Percentiles rank a stretch among this genome's conserved stretches.
phyloP scores from a whole-genome alignment of 495 filamentous ascomycete species.

The Niebla homalea region DNA sequence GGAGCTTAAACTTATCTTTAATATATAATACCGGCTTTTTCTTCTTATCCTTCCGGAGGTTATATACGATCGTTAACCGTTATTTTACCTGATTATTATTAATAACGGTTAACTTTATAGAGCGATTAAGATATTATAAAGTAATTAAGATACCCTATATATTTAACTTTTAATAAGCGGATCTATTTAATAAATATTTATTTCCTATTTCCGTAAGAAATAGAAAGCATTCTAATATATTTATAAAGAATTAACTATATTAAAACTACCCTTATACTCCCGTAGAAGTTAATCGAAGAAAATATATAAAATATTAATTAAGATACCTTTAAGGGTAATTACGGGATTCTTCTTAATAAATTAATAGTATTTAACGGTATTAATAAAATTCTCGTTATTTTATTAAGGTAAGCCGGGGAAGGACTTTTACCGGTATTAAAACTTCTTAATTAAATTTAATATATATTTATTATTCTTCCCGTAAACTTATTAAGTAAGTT shows the following conservation, averaged over 20 bases:
- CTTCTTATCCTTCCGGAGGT: background rate
- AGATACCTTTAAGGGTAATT: conserved; percentile 1
- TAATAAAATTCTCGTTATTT: background rate
- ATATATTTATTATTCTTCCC: background rate
- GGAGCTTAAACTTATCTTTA: conserved; percentile 1
- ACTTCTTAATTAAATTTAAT: background rate
- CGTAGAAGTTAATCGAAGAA: conserved; percentile 5
- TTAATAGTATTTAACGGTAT: conserved; percentile 1
- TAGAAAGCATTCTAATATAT: background rate
- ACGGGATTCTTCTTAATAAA: conserved; percentile 6
- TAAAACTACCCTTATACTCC: background rate
- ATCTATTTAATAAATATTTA: background rate
- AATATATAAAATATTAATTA: conserved; percentile 4
- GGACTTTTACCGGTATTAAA: background rate
- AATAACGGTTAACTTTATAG: background rate
- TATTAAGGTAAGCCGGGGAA: background rate
- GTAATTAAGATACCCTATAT: background rate
- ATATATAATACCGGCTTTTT: background rate
- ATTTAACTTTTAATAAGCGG: conserved; percentile 1
- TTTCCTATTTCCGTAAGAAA: background rate
- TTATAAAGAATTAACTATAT: background rate
- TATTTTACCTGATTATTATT: background rate
- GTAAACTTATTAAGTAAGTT: conserved; percentile 5
- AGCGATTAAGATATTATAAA: background rate
- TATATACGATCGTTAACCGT: background rate